Conservation (phyloP, 139 green algal genomes). For the Chlorella vulgaris region DNA sequence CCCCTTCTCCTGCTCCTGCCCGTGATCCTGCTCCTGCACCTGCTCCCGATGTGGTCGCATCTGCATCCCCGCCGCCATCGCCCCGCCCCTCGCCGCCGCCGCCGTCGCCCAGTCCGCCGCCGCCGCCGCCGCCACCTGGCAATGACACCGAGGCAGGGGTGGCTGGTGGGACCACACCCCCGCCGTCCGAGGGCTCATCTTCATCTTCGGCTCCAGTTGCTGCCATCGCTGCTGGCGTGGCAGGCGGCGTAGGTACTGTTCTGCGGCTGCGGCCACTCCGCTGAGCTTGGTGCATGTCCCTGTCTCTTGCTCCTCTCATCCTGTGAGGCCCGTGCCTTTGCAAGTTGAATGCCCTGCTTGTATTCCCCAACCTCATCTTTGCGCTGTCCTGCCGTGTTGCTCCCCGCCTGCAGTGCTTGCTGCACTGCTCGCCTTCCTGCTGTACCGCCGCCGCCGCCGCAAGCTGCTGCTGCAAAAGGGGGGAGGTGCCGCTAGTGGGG, state of each 20-base stretch:
- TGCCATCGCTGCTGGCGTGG: neutral
- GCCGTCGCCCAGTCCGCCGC: neutral
- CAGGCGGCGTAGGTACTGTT: neutral
- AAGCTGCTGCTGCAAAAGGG: neutral
- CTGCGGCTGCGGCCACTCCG: too few species aligned
- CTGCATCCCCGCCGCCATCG: neutral
- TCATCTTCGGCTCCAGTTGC: neutral
- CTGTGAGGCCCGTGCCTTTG: too few species aligned
- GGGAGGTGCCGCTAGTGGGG: neutral
- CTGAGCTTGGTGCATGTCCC: too few species aligned
- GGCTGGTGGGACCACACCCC: too few species aligned
- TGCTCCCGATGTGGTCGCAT: neutral
- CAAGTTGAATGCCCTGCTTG: too few species aligned
- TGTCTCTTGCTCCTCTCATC: neutral
- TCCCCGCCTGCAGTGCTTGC: neutral
- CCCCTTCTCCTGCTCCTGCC: neutral
- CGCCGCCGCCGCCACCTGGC: too few species aligned
- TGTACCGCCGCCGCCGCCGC: neutral
- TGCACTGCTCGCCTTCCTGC: neutral
- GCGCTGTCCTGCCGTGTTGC: neutral
- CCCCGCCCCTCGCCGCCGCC: neutral
- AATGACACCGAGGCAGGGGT: neutral
- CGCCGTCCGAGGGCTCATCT: neutral
- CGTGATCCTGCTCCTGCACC: neutral
- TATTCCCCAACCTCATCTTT: too few species aligned